Base-by-base conservation (phyloP, 139 green algal species). In the Dunaliella primolecta region DNA sequence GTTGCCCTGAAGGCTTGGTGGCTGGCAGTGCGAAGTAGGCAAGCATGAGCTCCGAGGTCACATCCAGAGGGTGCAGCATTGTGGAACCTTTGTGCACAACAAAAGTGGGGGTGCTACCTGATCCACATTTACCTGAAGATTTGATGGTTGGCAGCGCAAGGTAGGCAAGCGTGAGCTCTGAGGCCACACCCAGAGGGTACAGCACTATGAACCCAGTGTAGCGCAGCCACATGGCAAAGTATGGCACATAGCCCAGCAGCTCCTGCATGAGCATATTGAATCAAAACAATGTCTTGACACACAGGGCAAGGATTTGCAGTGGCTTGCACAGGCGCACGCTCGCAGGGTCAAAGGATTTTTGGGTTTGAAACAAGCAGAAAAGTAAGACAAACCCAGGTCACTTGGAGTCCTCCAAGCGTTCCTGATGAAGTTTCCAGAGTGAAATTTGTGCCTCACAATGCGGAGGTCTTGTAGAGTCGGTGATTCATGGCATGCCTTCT, bases 151-250 rank as follows among this genome's bases (percentile, higher is more conserved):
- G 92, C 76, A 96, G 64, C 0, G 95, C 95, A 31, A 96, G 89
- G 35, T 64, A 82, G 2, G 93, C 94, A 92, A 98, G 95, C 11
- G 91, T 90, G 75, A 98, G 88, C 90, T 99, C 96, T 31, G 82
- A 93, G 35, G 87, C 87, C 30, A 98, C 96, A 0, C 95, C 96
- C 57, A 99, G 76, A 0, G 96, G 96, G 87, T 99, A 99, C 57
- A 99, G 90, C 32, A 95, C 82, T 25, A 99, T 92, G 90, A 99
- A 99, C 15, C 86, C 89, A 32, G 91, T 94, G 89, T 98, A 99
- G 30, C 96, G 91, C 80, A 98, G 91, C 96, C 96, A 98, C 21
- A 94, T 89, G 24, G 96, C 86, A 1, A 92, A 33, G 85, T 95
- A 96, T 0, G 93, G 93, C 46, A 90, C 81, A 21, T 83, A 82